phyloP scores from a whole-genome alignment of 805 yeast species.

The Pichia occidentalis region DNA sequence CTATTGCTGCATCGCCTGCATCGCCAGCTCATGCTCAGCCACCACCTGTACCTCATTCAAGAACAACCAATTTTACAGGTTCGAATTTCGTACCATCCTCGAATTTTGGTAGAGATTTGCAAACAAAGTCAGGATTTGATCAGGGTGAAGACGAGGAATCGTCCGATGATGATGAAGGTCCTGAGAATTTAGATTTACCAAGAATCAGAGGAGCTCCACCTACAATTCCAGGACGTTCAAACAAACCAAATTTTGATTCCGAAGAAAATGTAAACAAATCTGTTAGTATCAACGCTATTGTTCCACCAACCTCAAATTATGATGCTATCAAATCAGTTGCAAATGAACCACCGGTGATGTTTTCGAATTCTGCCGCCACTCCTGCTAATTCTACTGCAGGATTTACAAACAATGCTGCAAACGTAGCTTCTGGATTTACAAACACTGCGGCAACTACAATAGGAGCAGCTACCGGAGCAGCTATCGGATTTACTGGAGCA shows the following conservation, averaged over 20 bases:
- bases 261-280: conserved; percentile 11
- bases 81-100: conserved; percentile 73
- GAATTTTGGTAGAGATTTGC: conserved; percentile 71
- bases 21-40: conserved; percentile 10
- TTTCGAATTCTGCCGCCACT: conserved; percentile 19
- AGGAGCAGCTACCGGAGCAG: conserved; percentile 9
- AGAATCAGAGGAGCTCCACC: conserved; percentile 26
- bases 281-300: conserved; percentile 6
- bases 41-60: conserved; percentile 19
- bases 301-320: conserved; percentile 34
- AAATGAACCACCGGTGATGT: conserved; percentile 8
- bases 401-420: conserved; percentile 7
- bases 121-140: conserved; percentile 26
- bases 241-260: conserved; percentile 29
- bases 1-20: conserved; percentile 1
- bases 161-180: conserved; percentile 33
- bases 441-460: not conserved
- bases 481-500: conserved; percentile 10
- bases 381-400: conserved; percentile 13
- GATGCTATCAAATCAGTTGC: conserved; percentile 36
- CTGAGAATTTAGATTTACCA: conserved; percentile 26
- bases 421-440: not conserved
- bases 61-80: no score
- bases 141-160: conserved; percentile 24
- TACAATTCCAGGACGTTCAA: conserved; percentile 31